Conservation (phyloP, 139 green algal species). For the Chlamydomonas urium region DNA sequence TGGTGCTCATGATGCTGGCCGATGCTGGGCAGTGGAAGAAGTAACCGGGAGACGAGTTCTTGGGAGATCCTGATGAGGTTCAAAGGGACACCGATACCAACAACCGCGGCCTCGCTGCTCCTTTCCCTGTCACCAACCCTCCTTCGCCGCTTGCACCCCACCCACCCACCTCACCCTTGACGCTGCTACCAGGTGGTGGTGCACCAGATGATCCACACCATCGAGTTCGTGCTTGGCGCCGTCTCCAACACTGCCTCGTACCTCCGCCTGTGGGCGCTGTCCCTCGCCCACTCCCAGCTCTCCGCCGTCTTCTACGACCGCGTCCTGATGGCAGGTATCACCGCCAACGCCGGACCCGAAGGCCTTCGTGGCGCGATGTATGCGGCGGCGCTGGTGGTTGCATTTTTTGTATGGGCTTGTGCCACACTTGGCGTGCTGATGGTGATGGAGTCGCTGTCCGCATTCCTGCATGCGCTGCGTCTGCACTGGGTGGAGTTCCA, state of each 20-base stretch:
- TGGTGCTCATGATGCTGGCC: no score
- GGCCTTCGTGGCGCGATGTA: no score
- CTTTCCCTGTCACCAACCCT: background rate
- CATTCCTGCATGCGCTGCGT: conserved; percentile 96
- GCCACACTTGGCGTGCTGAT: conserved; percentile 95
- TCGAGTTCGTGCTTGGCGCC: conserved; percentile 97
- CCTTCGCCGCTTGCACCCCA: no score
- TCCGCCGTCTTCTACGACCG: conserved; percentile 92
- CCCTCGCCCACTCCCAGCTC: conserved; percentile 93
- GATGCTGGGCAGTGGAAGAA: no score
- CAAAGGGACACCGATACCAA: no score
- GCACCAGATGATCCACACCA: conserved; percentile 87
- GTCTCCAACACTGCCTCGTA: conserved; percentile 97
- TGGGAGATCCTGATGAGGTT: no score
- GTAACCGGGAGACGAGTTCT: no score
- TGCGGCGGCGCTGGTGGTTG: background rate
- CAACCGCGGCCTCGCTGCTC: background rate
- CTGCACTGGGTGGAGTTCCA: conserved; percentile 96
- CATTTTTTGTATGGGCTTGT: conserved; percentile 84
- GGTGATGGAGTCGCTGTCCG: conserved; percentile 94
- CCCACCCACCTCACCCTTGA: background rate
- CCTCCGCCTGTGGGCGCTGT: conserved; percentile 96
- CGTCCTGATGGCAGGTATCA: conserved; percentile 76
- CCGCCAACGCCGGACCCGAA: background rate
- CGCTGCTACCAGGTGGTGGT: conserved; percentile 15